Percentiles rank a stretch among this genome's conserved stretches.
Evolutionary conservation across 805 yeast species (phyloP).

Genomic region (Candida quercuum): DNA sequence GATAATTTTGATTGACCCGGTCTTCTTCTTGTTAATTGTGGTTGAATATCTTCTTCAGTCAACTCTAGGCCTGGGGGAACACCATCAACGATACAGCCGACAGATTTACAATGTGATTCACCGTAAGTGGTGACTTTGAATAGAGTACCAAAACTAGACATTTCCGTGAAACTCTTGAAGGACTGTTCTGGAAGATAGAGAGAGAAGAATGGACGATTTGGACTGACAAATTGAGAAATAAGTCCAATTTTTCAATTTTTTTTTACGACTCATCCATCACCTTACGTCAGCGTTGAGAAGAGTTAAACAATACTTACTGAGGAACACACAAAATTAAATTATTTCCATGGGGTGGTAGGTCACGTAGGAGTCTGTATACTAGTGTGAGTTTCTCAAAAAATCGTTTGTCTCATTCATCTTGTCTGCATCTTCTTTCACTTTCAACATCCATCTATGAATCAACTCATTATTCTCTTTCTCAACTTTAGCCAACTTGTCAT

Average conservation of each 20-base stretch:
- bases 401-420: constrained; percentile 44
- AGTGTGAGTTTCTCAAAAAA: neutral
- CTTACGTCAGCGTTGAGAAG: neutral
- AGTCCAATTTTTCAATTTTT: too few species aligned
- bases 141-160: constrained; percentile 70
- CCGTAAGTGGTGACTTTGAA: constrained; percentile 90
- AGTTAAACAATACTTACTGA: too few species aligned
- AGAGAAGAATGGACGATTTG: too few species aligned
- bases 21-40: constrained; percentile 93
- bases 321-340: neutral
- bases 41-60: constrained; percentile 85
- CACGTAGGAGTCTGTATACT: too few species aligned
- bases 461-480: constrained; percentile 44
- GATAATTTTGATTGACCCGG: constrained; percentile 93
- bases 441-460: constrained; percentile 54
- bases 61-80: constrained; percentile 92
- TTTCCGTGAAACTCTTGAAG: too few species aligned
- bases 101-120: constrained; percentile 95
- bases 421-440: constrained; percentile 56
- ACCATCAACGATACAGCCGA: constrained; percentile 97
- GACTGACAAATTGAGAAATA: too few species aligned
- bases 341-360: neutral
- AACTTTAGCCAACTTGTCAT: constrained; percentile 26
- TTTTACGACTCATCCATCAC: neutral
- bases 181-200: too few species aligned